These are phyloP conservation scores for Penicillium psychrofluorescens DNA, from an alignment of 495 filamentous ascomycete genomes.

Conservation along the genomic window DNA sequence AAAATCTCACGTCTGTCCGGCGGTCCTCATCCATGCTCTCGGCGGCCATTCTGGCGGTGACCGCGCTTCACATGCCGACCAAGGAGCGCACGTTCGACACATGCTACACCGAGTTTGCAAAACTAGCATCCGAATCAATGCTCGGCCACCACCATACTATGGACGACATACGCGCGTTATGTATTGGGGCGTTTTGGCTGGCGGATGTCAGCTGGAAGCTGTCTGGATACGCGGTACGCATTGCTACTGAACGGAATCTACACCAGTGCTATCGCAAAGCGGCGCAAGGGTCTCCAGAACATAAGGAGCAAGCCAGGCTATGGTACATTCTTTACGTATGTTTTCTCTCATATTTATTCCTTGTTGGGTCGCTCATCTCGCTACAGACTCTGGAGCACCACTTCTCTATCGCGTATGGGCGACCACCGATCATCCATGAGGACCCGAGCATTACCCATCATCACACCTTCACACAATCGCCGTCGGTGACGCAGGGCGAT, in stretches of 20 bases:
- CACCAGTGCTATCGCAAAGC: constrained; percentile 46
- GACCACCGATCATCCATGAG: constrained; percentile 50
- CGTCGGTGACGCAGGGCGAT: constrained; percentile 41
- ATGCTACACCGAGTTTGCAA: constrained; percentile 47
- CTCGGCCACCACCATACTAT: constrained; percentile 41
- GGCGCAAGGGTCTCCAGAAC: constrained; percentile 36
- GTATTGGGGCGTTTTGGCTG: constrained; percentile 50
- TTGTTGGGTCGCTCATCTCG: not conserved
- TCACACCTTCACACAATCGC: constrained; percentile 39
- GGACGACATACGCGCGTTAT: constrained; percentile 46
- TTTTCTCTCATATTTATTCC: not conserved
- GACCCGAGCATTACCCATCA: constrained; percentile 44
- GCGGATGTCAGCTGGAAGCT: constrained; percentile 49
- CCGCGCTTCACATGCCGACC: constrained; percentile 42
- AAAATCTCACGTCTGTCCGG: constrained; percentile 35
- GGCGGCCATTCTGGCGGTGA: constrained; percentile 44
- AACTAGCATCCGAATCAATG: constrained; percentile 44
- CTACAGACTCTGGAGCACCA: constrained; percentile 45
- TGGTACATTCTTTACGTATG: constrained; percentile 50
- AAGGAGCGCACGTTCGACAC: constrained; percentile 41
- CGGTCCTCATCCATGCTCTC: constrained; percentile 43
- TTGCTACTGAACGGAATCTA: constrained; percentile 45
- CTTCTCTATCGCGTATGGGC: constrained; percentile 47
- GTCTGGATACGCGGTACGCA: constrained; percentile 50
- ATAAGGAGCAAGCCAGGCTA: constrained; percentile 38